Evolutionary conservation across 2,329 filamentous ascomycete genomes (phyloP), one percentile per base, ranked within the genome.

Genomic region (Penicillium sp.): DNA sequence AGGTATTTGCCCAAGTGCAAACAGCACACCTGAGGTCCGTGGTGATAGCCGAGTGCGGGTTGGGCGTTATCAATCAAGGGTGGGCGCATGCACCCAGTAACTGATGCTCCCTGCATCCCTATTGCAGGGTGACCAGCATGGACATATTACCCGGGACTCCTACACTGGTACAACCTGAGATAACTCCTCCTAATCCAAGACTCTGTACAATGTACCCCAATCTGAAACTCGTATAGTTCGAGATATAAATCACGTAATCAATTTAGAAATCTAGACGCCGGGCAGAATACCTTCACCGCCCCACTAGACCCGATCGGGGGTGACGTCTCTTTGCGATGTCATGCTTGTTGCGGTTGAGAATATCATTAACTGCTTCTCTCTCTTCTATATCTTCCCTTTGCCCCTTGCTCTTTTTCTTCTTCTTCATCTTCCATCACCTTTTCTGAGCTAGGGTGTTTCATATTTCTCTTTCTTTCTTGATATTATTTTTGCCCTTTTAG

Each of bases 271-370:
- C 54, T 29, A 37, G 52, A 58, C 61, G 58, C 50, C 27, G 55
- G 63, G 64, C 62, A 65, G 61, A 65, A 64, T 37, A 5, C 5
- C 1, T 33, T 56, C 57, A 64, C 64, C 62, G 60, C 63, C 60
- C 55, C 49, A 48, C 67, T 69, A 69, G 54, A 42, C 66, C 66
- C 47, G 55, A 61, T 63, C 50, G 53, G 60, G 62, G 50, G 59
- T 66, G 61, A 66, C 63, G 62, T 64, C 63, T 63, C 53, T 57
- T 56, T 54, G 59, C 62, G 59, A 63, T 62, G 62, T 59, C 65
- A 64, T 60, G 62, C 63, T 63, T 60, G 64, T 59, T 56, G 35
- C 48, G 48, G 48, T 37, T 42, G 21, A 39, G 50, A 42, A 11
- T 14, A 25, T 49, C 29, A 33, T 37, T 13, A 8, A 23, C 33